Base-by-base conservation (phyloP, 2,329 filamentous ascomycete species). In the Trichoderma guizhouense region DNA sequence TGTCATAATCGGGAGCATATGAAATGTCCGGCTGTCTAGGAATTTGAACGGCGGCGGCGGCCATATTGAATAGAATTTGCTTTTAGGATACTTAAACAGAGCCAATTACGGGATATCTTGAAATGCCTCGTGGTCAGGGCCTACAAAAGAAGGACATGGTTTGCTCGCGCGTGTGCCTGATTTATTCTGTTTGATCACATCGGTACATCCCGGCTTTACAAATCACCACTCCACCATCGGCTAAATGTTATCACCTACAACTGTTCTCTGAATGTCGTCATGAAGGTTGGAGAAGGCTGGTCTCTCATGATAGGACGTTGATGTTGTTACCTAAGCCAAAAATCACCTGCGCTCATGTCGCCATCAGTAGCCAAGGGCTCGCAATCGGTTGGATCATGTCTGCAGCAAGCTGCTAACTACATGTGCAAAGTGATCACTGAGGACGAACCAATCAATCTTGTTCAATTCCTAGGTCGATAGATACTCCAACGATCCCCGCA, bases 21-120 rank as follows among this genome's bases (percentile, higher is more conserved):
- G 79, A 79, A 71, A 90, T 91, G 74, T 90, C 88, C 0, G 89
- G 88, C 75, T 89, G 87, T 26, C 84, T 83, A 1, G 70, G 64
- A 5, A 47, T 8, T 68, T 74, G 28, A 83, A 82, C 9, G 81
- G 81, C 15, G 88, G 88, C 74, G 81, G 81, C 39, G 79, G 82
- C 21, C 76, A 80, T 66, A 77, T 81, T 8, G 83, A 84, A 87
- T 30, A 2, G 7, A 86, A 88, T 47, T 65, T n/a, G 1, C n/a
- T 39, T n/a, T 26, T 12, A 21, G 15, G 15, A 28, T n/a, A 30
- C 7, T 9, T 5, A 3, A 53, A 14, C 28, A 26, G 14, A n/a
- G 15, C 34, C 6, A 39, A n/a, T 24, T 43, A 57, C 9, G 51
- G 47, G 18, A 57, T 39, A 14, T 28, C 30, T n/a, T 57, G 47